Base-by-base conservation (phyloP, 2,329 filamentous ascomycete genomes). In the Aureobasidium mangrovei region DNA sequence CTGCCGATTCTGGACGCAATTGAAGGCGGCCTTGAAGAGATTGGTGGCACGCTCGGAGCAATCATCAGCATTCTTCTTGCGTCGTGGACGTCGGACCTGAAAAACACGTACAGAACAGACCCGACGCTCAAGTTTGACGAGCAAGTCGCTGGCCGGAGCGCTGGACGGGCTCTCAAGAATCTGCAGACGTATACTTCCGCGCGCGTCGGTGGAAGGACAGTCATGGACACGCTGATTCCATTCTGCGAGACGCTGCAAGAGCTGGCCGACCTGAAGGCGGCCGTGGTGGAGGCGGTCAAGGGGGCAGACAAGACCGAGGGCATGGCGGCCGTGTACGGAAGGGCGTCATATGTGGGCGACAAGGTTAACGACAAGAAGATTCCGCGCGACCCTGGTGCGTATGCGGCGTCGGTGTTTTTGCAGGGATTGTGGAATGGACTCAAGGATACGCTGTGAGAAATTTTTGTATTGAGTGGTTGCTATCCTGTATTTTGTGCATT, bases 151-250 rank as follows among this genome's bases (percentile, higher is more conserved):
- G 36, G 65, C 7, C 42, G 58, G 33, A 65, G 64, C 10, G 63
- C 74, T 4, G 66, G n/a, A 7, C 61, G 27, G 60, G 74, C 72
- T 7, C 59, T 76, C 18, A 65, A 69, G 49, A 74, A 73, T 53
- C 56, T 76, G 42, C 70, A 72, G 58, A 67, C 59, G 12, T 70
- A 69, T 48, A 70, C 67, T 1, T 60, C 62, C 41, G 68, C 68
- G 12, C 62, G 65, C 39, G 59, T 62, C 38, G 68, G 67, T 10
- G 65, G 66, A 1, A 58, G 67, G 41, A 70, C 68, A 3, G 67
- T 70, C 31, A 70, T 70, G 67, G 67, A 69, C 51, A 59, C 65
- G 7, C 58, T 70, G 47, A 70, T 69, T 36, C 68, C 68, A n/a
- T 70, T 70, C 45, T 66, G 63, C 42, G 64, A 69, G 59, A 63